Conservation (phyloP, 1,284 basidiomycete species). For the Malassezia psittaci region DNA sequence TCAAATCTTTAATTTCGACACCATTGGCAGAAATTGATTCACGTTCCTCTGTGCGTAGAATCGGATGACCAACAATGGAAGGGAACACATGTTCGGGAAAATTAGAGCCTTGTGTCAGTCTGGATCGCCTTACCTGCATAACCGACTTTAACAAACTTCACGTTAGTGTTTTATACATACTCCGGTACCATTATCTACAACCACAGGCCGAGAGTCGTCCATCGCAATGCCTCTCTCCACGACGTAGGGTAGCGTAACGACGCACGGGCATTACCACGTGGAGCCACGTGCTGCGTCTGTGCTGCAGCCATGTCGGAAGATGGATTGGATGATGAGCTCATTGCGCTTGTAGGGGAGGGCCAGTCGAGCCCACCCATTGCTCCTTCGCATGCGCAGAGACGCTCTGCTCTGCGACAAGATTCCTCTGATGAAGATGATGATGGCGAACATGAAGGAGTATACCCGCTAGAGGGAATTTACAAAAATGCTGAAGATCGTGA, state of each 20-base stretch:
- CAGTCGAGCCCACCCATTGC: conserved; percentile 54
- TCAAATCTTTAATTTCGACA: conserved; percentile 66
- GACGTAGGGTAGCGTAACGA: conserved; percentile 6
- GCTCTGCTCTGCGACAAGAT: conserved; percentile 31
- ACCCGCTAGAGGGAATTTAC: conserved; percentile 82
- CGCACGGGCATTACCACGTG: conserved; percentile 15
- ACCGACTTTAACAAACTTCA: conserved; percentile 72
- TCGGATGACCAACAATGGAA: conserved; percentile 89
- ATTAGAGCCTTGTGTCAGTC: conserved; percentile 49
- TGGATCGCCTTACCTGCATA: conserved; percentile 61
- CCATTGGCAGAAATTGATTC: conserved; percentile 54
- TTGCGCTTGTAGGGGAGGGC: conserved; percentile 59
- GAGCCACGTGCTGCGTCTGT: neutral
- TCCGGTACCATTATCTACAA: conserved; percentile 95
- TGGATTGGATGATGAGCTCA: conserved; percentile 60
- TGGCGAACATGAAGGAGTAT: conserved; percentile 49
- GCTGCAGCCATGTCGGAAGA: conserved; percentile 31
- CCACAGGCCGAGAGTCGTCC: conserved; percentile 58
- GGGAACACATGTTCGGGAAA: conserved; percentile 98
- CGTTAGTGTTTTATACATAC: conserved; percentile 50
- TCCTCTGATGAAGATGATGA: conserved; percentile 17
- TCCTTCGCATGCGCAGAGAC: conserved; percentile 18
- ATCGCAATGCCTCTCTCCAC: conserved; percentile 17
- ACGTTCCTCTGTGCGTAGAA: conserved; percentile 92
- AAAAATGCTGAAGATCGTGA: conserved; percentile 63